phyloP scores from a whole-genome alignment of 1,284 basidiomycete species.

The Leccinum fuscescens region DNA sequence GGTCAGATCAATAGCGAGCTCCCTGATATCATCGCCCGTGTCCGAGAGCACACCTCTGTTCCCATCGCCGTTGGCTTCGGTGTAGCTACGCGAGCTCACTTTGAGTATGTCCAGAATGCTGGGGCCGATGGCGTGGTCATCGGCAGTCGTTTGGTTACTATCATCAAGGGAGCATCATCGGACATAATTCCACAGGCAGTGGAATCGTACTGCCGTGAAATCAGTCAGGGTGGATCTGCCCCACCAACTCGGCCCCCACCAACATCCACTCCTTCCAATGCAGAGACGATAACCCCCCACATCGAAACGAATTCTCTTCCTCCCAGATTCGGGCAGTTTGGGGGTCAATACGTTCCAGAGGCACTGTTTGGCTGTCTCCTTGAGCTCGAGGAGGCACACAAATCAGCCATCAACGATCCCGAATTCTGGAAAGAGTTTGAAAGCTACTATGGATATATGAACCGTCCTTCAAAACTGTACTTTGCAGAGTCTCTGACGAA shows the following conservation, averaged over 20 bases:
- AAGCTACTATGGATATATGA: conserved; percentile 79
- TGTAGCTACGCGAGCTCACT: conserved; percentile 90
- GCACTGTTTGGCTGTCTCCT: conserved; percentile 87
- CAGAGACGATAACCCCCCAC: conserved; percentile 11
- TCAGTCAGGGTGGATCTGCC: conserved; percentile 61
- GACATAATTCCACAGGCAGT: conserved; percentile 60
- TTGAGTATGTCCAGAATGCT: conserved; percentile 78
- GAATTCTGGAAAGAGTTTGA: conserved; percentile 93
- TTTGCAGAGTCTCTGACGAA: conserved; percentile 56
- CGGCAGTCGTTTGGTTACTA: conserved; percentile 80
- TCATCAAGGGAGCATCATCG: conserved; percentile 68
- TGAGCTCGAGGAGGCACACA: conserved; percentile 92
- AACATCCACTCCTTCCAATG: conserved; percentile 38
- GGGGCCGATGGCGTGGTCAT: conserved; percentile 96
- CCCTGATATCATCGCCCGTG: conserved; percentile 57
- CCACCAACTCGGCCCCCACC: conserved; percentile 39
- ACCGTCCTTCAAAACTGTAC: conserved; percentile 36
- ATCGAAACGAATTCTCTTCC: conserved; percentile 49
- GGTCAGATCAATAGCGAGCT: conserved; percentile 74
- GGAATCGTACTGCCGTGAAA: conserved; percentile 71
- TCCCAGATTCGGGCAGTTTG: conserved; percentile 90
- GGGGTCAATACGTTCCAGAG: conserved; percentile 97
- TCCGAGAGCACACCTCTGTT: conserved; percentile 25
- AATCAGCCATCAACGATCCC: conserved; percentile 83
- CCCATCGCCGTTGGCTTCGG: conserved; percentile 97